These are phyloP conservation scores for Boletus hoseneyae DNA, from an alignment of 1,284 basidiomycete genomes.

Conservation along the genomic window DNA sequence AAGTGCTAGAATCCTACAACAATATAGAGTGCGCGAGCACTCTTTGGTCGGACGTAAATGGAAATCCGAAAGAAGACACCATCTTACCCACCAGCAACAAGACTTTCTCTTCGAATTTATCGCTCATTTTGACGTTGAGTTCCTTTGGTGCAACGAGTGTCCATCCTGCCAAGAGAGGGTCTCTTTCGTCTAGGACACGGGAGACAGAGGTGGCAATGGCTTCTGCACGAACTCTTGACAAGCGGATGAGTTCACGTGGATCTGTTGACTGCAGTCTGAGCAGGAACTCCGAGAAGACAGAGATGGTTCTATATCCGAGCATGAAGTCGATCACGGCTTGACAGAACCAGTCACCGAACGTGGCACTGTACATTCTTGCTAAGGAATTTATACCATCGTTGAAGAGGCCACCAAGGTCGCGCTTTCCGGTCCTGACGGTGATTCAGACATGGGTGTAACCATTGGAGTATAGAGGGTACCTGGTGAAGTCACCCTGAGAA, in stretches of 20 bases:
- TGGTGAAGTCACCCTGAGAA: constrained; percentile 84
- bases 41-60: constrained; percentile 39
- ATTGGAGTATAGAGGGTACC: constrained; percentile 38
- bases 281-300: constrained; percentile 90
- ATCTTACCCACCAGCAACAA: constrained; percentile 68
- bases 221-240: constrained; percentile 85
- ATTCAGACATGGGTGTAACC: constrained; percentile 9
- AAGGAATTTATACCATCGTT: constrained; percentile 93
- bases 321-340: constrained; percentile 94
- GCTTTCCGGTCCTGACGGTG: constrained; percentile 76
- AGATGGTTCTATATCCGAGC: constrained; percentile 79
- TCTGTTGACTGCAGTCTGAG: constrained; percentile 85
- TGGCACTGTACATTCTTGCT: constrained; percentile 81
- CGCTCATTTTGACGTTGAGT: constrained; percentile 65
- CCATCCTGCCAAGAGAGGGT: constrained; percentile 83
- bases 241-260: constrained; percentile 81
- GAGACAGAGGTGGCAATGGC: constrained; percentile 87
- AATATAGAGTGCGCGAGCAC: constrained; percentile 61
- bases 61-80: constrained; percentile 1
- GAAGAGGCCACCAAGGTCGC: constrained; percentile 86
- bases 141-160: constrained; percentile 85
- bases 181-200: constrained; percentile 78
- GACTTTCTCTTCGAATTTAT: constrained; percentile 91
- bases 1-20: constrained; percentile 41
- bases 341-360: constrained; percentile 93